Evolutionary conservation across 345 rosid species (phyloP), one percentile per base, ranked within the genome.

Genomic region (Heritiera fomes): DNA sequence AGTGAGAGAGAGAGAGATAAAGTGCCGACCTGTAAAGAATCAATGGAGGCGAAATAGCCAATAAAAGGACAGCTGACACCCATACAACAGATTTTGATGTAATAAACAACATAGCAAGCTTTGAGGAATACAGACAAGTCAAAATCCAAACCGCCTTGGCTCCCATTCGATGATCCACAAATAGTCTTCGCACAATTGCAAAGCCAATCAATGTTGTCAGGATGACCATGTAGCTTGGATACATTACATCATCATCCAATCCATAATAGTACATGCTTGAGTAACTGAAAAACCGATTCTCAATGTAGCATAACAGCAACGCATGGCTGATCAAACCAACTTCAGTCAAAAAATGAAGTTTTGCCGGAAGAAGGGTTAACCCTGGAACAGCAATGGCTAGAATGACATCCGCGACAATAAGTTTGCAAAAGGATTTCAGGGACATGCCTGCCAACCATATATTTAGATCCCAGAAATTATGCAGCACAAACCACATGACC

Each of bases 371-470:
- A 84, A 94, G 91, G 71, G 98, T 92, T 83, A 97, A 87, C 87
- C 98, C 99, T 82, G 98, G 99, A 85, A 93, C 86, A 79, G 87
- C 86, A 90, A 97, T 87, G 84, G 97, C 94, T 72, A 97, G 87
- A 82, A 97, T 79, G 76, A 89, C 91, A 87, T 89, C 91, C 18
- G 92, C 93, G 67, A 97, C 90, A 64, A 94, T 86, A 76, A 94
- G 90, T 84, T 94, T 94, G 83, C 99, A 97, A 82, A 97, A 97
- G 53, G 93, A 89, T 79, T 89, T 97, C 47, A 97, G 84, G 65
- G 98, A 88, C 99, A 97, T 94, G 88, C 98, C 99, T 30, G 97
- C 97, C 91, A 97, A 77, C 99, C 99, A 94, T 80, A 97, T 94
- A 83, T 93, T 94, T 78, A 97, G 88, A 83, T 93, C 98, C 99